Evolutionary conservation across 108 stramenopile species (phyloP).

Genomic region (Cyclotella sp.): DNA sequence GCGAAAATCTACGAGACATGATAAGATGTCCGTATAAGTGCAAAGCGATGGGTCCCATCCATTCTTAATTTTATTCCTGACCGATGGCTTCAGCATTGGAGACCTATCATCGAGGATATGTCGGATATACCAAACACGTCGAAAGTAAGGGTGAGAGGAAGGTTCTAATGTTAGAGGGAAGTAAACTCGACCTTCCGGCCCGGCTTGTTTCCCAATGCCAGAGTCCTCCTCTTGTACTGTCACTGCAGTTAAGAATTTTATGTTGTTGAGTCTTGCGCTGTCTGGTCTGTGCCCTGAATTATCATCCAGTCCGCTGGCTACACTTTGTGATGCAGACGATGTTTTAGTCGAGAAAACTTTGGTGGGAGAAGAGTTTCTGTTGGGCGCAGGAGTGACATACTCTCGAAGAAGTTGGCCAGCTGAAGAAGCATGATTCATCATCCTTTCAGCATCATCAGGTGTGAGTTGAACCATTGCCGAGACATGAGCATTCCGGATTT

Average conservation of each 20-base stretch:
- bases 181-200: conserved; percentile 25
- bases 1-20: conserved; percentile 30
- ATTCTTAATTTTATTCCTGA: conserved; percentile 22
- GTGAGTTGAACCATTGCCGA: conserved; percentile 30
- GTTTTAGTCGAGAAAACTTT: background rate
- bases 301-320: background rate
- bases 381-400: conserved; percentile 25
- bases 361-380: background rate
- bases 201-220: conserved; percentile 7
- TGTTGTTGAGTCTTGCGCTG: background rate
- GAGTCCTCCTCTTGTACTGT: conserved; percentile 11
- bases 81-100: conserved; percentile 12
- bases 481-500: conserved; percentile 27
- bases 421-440: background rate
- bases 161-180: conserved; percentile 33
- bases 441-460: conserved; percentile 7
- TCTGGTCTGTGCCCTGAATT: background rate
- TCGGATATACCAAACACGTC: conserved; percentile 22
- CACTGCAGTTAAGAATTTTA: background rate
- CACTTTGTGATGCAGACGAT: background rate
- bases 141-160: conserved; percentile 20
- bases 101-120: conserved; percentile 25
- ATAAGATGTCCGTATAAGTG: conserved; percentile 24
- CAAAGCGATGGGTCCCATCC: conserved; percentile 29
- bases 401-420: conserved; percentile 16